Evolutionary conservation across 148 eudicot species (phyloP).

Genomic region (Diospyros kaki): DNA sequence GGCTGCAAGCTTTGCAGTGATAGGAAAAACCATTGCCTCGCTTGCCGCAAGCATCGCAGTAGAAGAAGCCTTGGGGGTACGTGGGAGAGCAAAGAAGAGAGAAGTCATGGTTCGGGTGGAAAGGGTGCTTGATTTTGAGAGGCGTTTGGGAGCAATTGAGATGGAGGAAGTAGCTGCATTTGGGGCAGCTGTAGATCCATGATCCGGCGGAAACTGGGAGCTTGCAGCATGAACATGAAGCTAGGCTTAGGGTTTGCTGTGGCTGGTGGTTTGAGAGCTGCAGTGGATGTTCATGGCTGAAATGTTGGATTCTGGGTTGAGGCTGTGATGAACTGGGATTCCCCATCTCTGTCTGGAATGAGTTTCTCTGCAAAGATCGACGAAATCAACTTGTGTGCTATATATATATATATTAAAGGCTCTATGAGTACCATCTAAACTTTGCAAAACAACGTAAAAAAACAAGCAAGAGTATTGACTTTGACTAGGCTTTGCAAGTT

Average conservation of each 20-base stretch:
- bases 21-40: constrained; percentile 24
- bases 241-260: constrained; percentile 12
- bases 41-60: constrained; percentile 32
- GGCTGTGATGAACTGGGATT: not conserved
- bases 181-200: constrained; percentile 24
- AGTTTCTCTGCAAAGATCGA: too few species aligned
- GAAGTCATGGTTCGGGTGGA: constrained; percentile 20
- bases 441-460: too few species aligned
- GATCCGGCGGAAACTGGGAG: constrained; percentile 15
- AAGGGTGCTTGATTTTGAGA: constrained; percentile 29
- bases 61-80: constrained; percentile 27
- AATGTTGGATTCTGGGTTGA: constrained; percentile 15
- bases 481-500: too few species aligned
- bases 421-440: too few species aligned
- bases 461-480: too few species aligned
- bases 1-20: constrained; percentile 23
- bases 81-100: constrained; percentile 19
- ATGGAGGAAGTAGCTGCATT: constrained; percentile 32
- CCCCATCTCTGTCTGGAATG: constrained; percentile 11
- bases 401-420: too few species aligned
- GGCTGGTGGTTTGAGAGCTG: constrained; percentile 16
- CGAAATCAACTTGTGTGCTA: too few species aligned
- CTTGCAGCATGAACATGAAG: constrained; percentile 29
- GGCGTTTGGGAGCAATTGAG: constrained; percentile 33
- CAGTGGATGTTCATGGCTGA: constrained; percentile 31